These are phyloP conservation scores for Apocynum venetum DNA, from an alignment of 257 asterid species.

Conservation along the genomic window DNA sequence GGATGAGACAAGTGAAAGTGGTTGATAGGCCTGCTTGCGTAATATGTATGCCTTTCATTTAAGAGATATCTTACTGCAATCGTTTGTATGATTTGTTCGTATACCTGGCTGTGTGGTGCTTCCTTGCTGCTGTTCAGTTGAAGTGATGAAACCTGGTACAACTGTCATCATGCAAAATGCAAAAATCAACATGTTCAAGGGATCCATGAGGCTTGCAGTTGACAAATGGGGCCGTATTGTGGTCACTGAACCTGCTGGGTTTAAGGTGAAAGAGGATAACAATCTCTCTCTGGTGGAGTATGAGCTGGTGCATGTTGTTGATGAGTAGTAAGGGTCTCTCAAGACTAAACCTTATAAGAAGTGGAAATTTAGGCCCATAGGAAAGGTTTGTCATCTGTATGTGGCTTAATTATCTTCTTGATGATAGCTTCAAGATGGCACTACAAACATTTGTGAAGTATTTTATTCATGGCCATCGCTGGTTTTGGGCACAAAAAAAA, in stretches of 20 bases:
- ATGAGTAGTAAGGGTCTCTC: constrained; percentile 13
- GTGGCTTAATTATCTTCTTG: too few species aligned
- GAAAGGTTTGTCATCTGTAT: neutral
- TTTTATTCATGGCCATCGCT: neutral
- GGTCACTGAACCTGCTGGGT: constrained; percentile 47
- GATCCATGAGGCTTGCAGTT: constrained; percentile 63
- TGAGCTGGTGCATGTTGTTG: constrained; percentile 53
- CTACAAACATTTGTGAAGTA: neutral
- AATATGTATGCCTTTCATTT: neutral
- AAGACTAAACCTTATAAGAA: neutral
- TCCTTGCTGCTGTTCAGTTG: constrained; percentile 36
- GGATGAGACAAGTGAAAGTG: neutral
- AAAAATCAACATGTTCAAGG: constrained; percentile 68
- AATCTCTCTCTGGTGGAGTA: constrained; percentile 63
- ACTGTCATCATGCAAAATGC: constrained; percentile 60
- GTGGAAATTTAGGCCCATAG: neutral
- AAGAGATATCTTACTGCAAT: neutral
- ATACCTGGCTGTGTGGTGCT: neutral
- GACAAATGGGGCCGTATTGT: constrained; percentile 77
- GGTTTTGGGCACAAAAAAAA: neutral
- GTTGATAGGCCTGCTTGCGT: neutral
- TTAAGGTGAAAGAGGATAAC: constrained; percentile 55
- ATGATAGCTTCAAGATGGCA: constrained; percentile 5
- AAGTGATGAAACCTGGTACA: constrained; percentile 50
- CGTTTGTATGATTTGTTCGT: neutral